phyloP scores from a whole-genome alignment of 2,329 filamentous ascomycete genomes.

The Hypoxylon sp. region DNA sequence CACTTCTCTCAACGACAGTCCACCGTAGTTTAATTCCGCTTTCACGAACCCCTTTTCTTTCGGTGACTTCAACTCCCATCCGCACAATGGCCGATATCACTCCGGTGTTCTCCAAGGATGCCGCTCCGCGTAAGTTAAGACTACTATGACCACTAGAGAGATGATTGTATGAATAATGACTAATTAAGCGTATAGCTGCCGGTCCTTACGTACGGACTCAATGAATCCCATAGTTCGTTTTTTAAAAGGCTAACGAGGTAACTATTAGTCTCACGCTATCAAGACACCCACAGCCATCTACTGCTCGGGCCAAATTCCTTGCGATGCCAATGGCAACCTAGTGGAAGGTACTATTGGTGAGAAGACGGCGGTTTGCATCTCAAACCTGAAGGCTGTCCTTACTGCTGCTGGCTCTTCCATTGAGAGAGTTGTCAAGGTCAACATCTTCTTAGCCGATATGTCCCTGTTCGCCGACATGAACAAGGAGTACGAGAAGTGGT shows the following conservation, averaged over 20 bases:
- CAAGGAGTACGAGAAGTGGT: constrained; percentile 85
- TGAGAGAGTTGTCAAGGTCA: constrained; percentile 88
- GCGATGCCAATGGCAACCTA: constrained; percentile 69
- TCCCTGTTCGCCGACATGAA: constrained; percentile 90
- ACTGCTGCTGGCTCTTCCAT: constrained; percentile 84
- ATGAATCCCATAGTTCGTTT: constrained; percentile 38
- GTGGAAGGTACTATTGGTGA: constrained; percentile 73
- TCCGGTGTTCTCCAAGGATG: constrained; percentile 70
- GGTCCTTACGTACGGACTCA: constrained; percentile 72
- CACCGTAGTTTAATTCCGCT: constrained; percentile 31
- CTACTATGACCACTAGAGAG: constrained; percentile 8
- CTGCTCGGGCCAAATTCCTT: constrained; percentile 81
- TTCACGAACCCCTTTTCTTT: constrained; percentile 42
- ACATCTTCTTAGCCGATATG: constrained; percentile 94
- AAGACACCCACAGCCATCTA: constrained; percentile 77
- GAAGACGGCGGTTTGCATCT: constrained; percentile 74
- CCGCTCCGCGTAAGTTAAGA: constrained; percentile 67
- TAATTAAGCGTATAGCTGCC: constrained; percentile 62
- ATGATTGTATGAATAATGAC: constrained; percentile 22
- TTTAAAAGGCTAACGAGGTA: constrained; percentile 23
- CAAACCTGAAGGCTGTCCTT: constrained; percentile 88
- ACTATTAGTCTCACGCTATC: constrained; percentile 73
- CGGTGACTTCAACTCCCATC: constrained; percentile 53
- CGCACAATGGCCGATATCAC: constrained; percentile 64
- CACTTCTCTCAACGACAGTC: constrained; percentile 37